phyloP scores from a whole-genome alignment of 306 rosid genomes.

The Trifolium dubium region DNA sequence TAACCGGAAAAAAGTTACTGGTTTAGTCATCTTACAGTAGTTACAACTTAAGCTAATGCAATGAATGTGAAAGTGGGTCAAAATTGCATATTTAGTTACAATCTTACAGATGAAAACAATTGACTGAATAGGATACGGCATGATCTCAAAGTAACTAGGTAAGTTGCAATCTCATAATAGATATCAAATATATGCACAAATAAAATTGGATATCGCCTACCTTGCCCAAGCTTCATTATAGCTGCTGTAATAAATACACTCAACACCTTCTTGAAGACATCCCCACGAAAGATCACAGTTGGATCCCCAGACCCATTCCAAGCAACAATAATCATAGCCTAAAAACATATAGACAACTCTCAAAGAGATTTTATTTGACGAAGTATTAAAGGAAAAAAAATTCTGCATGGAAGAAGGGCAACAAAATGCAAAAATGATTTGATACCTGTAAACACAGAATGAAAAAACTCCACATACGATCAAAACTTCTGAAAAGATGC shows the following conservation, averaged over 20 bases:
- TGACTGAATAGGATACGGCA: constrained; percentile 15
- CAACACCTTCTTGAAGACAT: constrained; percentile 90
- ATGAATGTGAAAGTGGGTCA: constrained; percentile 5
- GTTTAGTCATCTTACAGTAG: constrained; percentile 10
- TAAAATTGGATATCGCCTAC: constrained; percentile 44
- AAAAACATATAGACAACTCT: constrained; percentile 33
- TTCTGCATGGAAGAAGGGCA: constrained; percentile 17
- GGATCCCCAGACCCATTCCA: constrained; percentile 95
- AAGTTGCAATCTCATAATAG: constrained; percentile 25
- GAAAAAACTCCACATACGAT: constrained; percentile 97
- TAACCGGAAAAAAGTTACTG: background rate
- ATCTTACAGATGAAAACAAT: constrained; percentile 10
- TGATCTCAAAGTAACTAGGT: constrained; percentile 11
- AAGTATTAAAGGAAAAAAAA: constrained; percentile 9
- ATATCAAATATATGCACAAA: constrained; percentile 18
- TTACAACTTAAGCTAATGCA: constrained; percentile 24
- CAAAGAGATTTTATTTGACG: constrained; percentile 29
- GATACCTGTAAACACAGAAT: constrained; percentile 91
- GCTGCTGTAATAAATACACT: constrained; percentile 97
- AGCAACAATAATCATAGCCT: constrained; percentile 97
- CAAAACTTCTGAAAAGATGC: constrained; percentile 98
- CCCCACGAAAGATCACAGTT: constrained; percentile 60
- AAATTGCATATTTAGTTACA: constrained; percentile 13
- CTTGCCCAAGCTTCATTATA: constrained; percentile 94
- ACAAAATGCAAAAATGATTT: constrained; percentile 33